Conservation (phyloP, 1,139 yeast species). For the Blastobotrys elegans region DNA sequence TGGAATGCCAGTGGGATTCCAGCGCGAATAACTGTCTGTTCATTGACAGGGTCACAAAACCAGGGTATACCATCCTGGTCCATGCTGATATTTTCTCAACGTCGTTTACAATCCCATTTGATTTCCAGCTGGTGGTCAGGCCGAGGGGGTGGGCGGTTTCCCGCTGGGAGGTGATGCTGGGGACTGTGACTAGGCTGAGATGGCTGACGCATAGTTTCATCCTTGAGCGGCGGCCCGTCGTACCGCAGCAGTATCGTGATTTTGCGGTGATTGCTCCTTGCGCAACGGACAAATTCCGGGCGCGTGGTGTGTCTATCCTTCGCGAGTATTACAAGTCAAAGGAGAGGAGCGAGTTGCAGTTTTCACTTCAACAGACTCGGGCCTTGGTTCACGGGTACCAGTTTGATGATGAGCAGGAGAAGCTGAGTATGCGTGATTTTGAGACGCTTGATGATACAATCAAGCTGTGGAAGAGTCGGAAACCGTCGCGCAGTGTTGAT, state of each 20-base stretch:
- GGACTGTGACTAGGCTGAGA: conserved; percentile 9
- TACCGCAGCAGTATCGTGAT: conserved; percentile 17
- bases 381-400: not conserved
- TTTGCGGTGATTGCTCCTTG: conserved; percentile 16
- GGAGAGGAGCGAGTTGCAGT: conserved; percentile 1
- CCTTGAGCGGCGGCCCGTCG: conserved; percentile 11
- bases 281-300: conserved; percentile 8
- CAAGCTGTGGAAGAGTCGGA: conserved; percentile 12
- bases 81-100: conserved; percentile 1
- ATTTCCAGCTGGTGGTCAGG: conserved; percentile 5
- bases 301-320: conserved; percentile 22
- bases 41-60: conserved; percentile 20
- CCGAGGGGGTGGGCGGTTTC: conserved; percentile 15
- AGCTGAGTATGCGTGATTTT: not conserved
- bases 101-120: conserved; percentile 4
- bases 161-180: conserved; percentile 17
- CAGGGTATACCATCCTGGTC: conserved; percentile 14
- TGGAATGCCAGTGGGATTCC: conserved; percentile 25
- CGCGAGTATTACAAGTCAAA: conserved; percentile 17
- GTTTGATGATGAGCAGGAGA: too few relatives aligned
- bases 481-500: conserved; percentile 4
- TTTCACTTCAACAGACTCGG: conserved; percentile 2
- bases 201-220: conserved; percentile 12
- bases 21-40: conserved; percentile 21
- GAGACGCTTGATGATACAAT: conserved; percentile 5